A percentile compares a stretch with the other conserved stretches of the same genome.
phyloP scores from a whole-genome alignment of 306 rosid genomes.

The Alnus glutinosa region DNA sequence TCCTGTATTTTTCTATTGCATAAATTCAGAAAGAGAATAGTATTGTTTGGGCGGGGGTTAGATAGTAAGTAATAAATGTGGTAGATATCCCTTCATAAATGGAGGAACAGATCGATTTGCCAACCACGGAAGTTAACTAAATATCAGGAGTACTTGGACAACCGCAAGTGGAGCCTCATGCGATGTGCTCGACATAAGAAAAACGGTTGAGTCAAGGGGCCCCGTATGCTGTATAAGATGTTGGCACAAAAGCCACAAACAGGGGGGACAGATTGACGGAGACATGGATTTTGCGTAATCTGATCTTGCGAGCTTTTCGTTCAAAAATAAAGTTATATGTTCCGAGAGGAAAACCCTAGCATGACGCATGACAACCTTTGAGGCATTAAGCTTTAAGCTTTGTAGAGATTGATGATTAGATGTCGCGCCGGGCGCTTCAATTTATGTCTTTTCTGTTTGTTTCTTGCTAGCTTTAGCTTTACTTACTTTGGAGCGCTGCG shows the following conservation, averaged over 20 bases:
- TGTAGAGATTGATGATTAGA: background rate
- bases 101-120: no score
- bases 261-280: constrained; percentile 26
- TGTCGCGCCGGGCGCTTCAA: background rate
- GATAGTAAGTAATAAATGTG: no score
- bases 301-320: constrained; percentile 22
- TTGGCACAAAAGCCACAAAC: constrained; percentile 2
- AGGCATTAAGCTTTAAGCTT: no score
- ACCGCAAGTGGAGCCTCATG: constrained; percentile 21
- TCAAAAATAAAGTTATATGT: constrained; percentile 1
- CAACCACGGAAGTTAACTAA: background rate
- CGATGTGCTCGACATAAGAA: constrained; percentile 10
- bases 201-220: constrained; percentile 24
- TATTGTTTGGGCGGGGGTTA: no score
- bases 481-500: no score
- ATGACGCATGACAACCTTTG: no score
- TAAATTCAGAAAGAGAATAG: no score
- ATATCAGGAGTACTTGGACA: constrained; percentile 21
- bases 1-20: no score
- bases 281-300: constrained; percentile 26
- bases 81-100: no score
- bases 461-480: background rate
- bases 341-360: no score
- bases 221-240: constrained; percentile 23
- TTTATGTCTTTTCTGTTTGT: background rate